Percentiles rank a stretch among this genome's conserved stretches.
Conservation (phyloP, 768 basidiomycete species). For the Termitomyces sp. region DNA sequence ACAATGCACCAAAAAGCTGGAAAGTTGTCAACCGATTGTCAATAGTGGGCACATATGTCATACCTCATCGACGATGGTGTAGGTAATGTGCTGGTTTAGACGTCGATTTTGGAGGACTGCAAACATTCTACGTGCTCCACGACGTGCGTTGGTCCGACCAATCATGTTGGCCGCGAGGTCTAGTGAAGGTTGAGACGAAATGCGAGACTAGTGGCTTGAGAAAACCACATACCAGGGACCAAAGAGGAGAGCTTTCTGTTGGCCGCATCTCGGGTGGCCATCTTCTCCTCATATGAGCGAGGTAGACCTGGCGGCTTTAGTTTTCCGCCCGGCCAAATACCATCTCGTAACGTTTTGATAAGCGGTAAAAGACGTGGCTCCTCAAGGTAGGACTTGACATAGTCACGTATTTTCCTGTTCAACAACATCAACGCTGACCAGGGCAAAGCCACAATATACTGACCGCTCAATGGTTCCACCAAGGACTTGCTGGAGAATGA, state of each 20-base stretch:
- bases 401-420: conserved; percentile 82
- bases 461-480: conserved; percentile 96
- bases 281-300: conserved; percentile 79
- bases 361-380: conserved; percentile 66
- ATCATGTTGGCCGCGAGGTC: conserved; percentile 98
- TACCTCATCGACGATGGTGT: conserved; percentile 89
- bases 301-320: conserved; percentile 52
- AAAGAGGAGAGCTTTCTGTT: conserved; percentile 86
- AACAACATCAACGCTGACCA: neutral
- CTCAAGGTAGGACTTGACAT: conserved; percentile 54
- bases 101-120: conserved; percentile 90
- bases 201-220: neutral
- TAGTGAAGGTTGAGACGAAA: conserved; percentile 21
- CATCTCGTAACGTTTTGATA: conserved; percentile 63
- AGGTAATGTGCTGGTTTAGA: conserved; percentile 90
- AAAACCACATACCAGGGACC: conserved; percentile 66
- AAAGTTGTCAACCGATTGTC: neutral
- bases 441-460: conserved; percentile 14
- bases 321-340: conserved; percentile 83
- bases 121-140: conserved; percentile 90
- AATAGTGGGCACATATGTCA: conserved; percentile 8
- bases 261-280: conserved; percentile 77
- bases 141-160: conserved; percentile 90
- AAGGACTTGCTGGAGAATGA: conserved; percentile 92
- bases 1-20: conserved; percentile 26